Conservation (phyloP, 139 green algal species). For the Chlamydomonas applanata region DNA sequence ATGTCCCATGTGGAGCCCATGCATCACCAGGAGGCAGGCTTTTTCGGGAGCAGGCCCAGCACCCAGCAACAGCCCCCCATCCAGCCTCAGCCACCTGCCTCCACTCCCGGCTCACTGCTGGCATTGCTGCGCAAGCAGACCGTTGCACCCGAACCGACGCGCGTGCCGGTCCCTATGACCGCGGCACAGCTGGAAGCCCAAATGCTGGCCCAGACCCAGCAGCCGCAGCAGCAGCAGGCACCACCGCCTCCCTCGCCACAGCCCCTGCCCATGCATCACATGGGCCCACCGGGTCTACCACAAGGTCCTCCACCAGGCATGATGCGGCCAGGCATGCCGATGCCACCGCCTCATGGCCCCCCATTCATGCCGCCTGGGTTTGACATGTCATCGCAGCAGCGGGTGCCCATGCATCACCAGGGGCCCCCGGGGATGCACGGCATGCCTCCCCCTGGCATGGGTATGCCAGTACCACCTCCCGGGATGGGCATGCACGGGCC, state of each 20-base stretch:
- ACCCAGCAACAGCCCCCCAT: conserved; percentile 6
- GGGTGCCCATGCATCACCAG: too few relatives aligned
- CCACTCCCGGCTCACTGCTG: neutral
- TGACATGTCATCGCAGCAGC: too few relatives aligned
- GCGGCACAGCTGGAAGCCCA: conserved; percentile 38
- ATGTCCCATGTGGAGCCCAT: neutral
- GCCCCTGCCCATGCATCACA: neutral
- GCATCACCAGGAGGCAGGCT: neutral
- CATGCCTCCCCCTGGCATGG: conserved; percentile 5
- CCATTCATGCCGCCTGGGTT: too few relatives aligned
- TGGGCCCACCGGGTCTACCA: neutral
- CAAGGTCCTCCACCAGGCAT: neutral
- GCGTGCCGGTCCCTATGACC: neutral
- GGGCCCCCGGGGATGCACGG: too few relatives aligned
- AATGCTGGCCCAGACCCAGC: conserved; percentile 35
- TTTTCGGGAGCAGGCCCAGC: neutral
- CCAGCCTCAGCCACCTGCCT: neutral
- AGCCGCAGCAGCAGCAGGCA: conserved; percentile 1
- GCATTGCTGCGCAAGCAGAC: conserved; percentile 3
- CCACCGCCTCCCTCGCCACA: neutral
- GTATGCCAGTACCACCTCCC: neutral
- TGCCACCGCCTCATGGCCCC: too few relatives aligned
- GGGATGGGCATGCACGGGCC: neutral
- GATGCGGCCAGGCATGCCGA: neutral
- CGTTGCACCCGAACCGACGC: too few relatives aligned